phyloP scores from a whole-genome alignment of 1,139 yeast species.

The Taiozyma onychis region DNA sequence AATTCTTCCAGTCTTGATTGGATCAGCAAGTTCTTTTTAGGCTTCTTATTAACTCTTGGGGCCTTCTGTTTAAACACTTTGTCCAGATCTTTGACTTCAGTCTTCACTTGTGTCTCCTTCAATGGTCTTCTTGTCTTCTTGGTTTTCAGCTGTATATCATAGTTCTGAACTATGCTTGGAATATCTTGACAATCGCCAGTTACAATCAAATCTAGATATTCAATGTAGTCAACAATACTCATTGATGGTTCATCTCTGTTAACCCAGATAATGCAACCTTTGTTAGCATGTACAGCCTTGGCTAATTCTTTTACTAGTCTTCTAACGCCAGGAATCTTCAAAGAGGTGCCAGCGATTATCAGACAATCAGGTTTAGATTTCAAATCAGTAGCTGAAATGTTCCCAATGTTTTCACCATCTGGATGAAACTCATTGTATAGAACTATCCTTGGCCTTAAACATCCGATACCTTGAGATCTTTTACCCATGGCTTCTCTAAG shows the following conservation, averaged over 20 bases:
- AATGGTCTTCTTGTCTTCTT: constrained; percentile 1
- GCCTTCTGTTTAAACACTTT: constrained; percentile 2
- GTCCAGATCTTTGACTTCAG: neutral
- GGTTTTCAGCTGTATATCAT: constrained; percentile 18
- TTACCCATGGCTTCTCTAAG: constrained; percentile 56
- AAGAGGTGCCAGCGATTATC: constrained; percentile 79
- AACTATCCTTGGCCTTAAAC: constrained; percentile 76
- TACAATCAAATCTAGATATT: constrained; percentile 47
- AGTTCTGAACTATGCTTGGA: constrained; percentile 31
- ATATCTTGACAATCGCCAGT: constrained; percentile 56
- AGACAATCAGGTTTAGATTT: constrained; percentile 67
- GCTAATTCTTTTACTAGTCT: constrained; percentile 68
- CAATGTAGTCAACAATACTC: constrained; percentile 43
- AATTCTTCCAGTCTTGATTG: constrained; percentile 22
- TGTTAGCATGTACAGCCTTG: constrained; percentile 53
- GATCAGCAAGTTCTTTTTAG: constrained; percentile 8
- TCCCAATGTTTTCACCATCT: constrained; percentile 76
- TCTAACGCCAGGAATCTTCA: constrained; percentile 83
- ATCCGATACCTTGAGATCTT: constrained; percentile 69
- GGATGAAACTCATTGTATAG: constrained; percentile 86
- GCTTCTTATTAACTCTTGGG: constrained; percentile 1
- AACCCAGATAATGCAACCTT: constrained; percentile 53
- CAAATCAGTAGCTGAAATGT: constrained; percentile 63
- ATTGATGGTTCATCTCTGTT: constrained; percentile 49
- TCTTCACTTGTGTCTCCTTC: constrained; percentile 1